These are phyloP conservation scores for Globisporangium polare DNA, from an alignment of 352 stramenopile species.

Conservation along the genomic window DNA sequence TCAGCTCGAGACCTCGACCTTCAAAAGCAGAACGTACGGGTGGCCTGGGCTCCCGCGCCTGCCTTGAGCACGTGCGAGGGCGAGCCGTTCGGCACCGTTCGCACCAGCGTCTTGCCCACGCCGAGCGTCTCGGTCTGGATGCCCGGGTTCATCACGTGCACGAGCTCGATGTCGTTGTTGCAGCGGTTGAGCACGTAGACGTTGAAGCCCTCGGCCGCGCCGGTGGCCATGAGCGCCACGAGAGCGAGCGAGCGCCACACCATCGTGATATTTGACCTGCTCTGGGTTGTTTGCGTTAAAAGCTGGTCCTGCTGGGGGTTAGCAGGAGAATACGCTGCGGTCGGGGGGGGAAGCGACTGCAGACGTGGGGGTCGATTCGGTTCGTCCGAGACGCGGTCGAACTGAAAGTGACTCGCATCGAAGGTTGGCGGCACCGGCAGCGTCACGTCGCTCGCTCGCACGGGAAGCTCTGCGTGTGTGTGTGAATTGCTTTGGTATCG, in stretches of 20 bases:
- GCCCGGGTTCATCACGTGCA: slow-evolving; percentile 28
- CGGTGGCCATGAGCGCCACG: slow-evolving; percentile 26
- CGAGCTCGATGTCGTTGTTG: slow-evolving; percentile 34
- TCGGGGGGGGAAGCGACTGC: background rate
- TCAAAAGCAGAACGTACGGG: slow-evolving; percentile 27
- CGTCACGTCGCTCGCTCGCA: background rate
- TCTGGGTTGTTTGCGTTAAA: background rate
- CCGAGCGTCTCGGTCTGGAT: slow-evolving; percentile 23
- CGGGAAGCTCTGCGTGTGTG: background rate
- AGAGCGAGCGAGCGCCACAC: slow-evolving; percentile 28
- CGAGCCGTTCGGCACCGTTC: slow-evolving; percentile 22
- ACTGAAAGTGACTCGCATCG: slow-evolving; percentile 12
- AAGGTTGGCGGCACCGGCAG: background rate
- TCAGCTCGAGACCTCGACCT: background rate
- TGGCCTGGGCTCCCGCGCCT: slow-evolving; percentile 41
- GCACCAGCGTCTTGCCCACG: slow-evolving; percentile 31
- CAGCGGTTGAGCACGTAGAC: slow-evolving; percentile 61
- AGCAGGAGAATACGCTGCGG: slow-evolving; percentile 10
- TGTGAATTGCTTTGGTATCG: background rate
- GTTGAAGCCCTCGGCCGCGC: slow-evolving; percentile 27
- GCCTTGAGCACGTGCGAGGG: slow-evolving; percentile 51
- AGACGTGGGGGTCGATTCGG: slow-evolving; percentile 9
- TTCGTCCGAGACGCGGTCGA: slow-evolving; percentile 7
- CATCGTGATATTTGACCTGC: slow-evolving; percentile 19
- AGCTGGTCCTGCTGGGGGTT: background rate